Evolutionary conservation across 2,329 filamentous ascomycete genomes (phyloP), one percentile per base, ranked within the genome.

Genomic region (Fusarium agapanthi): DNA sequence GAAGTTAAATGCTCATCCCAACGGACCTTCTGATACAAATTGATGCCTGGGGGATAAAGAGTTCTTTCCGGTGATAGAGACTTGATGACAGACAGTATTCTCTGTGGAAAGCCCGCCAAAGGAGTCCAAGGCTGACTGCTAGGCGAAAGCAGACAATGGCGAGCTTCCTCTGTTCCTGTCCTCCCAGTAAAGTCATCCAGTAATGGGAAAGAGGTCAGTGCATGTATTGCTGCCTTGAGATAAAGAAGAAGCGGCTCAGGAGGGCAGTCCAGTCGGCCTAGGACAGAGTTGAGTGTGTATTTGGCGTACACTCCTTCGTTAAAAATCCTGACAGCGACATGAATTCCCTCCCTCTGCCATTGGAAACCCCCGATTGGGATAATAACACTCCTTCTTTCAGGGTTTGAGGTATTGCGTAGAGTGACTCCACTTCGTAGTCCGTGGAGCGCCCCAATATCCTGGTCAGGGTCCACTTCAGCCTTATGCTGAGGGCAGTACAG

Each of bases 91-190:
- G 43, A 41, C 12, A 76, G 35, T 1, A 74, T 38, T 3, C n/a
- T 6, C 2, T 55, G 58, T 6, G 73, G 41, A 15, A 15, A 37
- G 3, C 24, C 9, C 2, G 41, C 44, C 4, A 86, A 48, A 1
- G 83, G 80, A 0, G 62, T 75, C 86, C 86, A 89, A 1, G 87
- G 87, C 38, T 88, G 86, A 38, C 84, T 86, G 4, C 80, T 11
- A 18, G 57, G 2, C 1, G 40, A 51, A 6, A 78, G 73, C 1
- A 92, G 79, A 34, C 83, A 84, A 5, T 83, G 78, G 0, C 90
- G 65, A 0, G 89, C 86, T 77, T 92, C 89, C 74, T 93, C 90
- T 0, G 84, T 86, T 0, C 91, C 91, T 0, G 89, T 92, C 0
- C 85, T 82, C 0, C 84, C 80, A 0, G 90, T 92, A 0, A 93